Evolutionary conservation across 352 stramenopile genomes (phyloP), one percentile per base, ranked within the genome.

Genomic region (Globisporangium camurandrum): DNA sequence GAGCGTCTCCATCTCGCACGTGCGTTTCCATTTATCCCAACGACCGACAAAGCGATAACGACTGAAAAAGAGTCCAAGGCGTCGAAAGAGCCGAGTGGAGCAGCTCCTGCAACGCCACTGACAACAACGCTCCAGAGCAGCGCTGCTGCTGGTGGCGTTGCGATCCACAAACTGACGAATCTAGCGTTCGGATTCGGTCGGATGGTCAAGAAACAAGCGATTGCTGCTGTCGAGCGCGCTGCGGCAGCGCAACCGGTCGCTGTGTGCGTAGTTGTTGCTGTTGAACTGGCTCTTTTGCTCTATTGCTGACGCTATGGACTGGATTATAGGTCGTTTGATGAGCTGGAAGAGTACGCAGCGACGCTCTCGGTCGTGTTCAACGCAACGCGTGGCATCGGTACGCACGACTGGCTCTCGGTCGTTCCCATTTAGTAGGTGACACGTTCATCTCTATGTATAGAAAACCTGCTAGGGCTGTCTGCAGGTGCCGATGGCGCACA

Each of bases 151-250:
- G 67, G 56, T 10, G 40, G 26, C 17, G 36, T 49, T 8, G 67
- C 69, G 0, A 83, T 91, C 30, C 75, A 75, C 40, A 88, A 90
- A 43, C 57, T 92, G 27, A 90, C 78, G 10, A 88, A 84, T 51
- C 47, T 92, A n/a, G 81, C 81, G 0, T 82, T 83, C 50, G 81
- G 81, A 0, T 92, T 92, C 49, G 81, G 81, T 6, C 69, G 78
- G 17, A 89, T 89, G 75, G 75, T 92, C 39, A 89, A 89, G 57
- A 92, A 89, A 42, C 81, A 92, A 59, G 78, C 81, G 7, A 86
- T 89, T 40, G 78, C 81, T 27, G 81, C 76, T 8, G 81, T 92
- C 16, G 81, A 92, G 57, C 76, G 81, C 19, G 78, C 85, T 16
- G 78, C 75, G 17, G 72, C 78, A 27, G 75, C 76, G 0, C 75